Conservation (phyloP, 139 green algal genomes). For the Edaphochlamys debaryana region DNA sequence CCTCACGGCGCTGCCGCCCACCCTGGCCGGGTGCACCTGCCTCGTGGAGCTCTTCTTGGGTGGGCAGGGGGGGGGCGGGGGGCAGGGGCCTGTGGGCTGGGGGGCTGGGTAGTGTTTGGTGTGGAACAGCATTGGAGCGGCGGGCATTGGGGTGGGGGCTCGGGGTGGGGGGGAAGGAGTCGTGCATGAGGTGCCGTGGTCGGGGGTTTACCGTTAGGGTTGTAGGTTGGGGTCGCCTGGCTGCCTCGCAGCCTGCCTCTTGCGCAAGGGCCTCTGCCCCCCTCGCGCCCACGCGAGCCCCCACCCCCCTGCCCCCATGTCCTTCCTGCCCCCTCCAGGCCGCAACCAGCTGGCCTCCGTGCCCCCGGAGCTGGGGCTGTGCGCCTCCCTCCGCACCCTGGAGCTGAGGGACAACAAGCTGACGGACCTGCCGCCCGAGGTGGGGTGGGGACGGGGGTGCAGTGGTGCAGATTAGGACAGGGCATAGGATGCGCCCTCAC, state of each 20-base stretch:
- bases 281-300: too few species aligned
- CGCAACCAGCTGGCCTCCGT: conserved; percentile 28
- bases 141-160: too few species aligned
- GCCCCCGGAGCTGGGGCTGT: conserved; percentile 35
- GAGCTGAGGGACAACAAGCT: conserved; percentile 53
- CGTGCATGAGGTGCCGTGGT: too few species aligned
- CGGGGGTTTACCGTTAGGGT: too few species aligned
- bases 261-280: too few species aligned
- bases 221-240: not conserved
- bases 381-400: conserved; percentile 34
- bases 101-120: too few species aligned
- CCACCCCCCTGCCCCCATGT: not conserved
- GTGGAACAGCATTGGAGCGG: too few species aligned
- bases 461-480: too few species aligned
- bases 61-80: not conserved
- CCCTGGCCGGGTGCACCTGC: conserved; percentile 44
- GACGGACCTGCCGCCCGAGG: conserved; percentile 7
- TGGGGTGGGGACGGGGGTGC: not conserved
- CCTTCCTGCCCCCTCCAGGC: not conserved
- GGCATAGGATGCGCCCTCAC: too few species aligned
- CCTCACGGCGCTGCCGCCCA: conserved; percentile 51
- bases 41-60: conserved; percentile 66
- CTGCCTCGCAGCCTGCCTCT: too few species aligned
- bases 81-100: too few species aligned
- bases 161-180: too few species aligned